phyloP scores from a whole-genome alignment of 306 rosid genomes.

The Vigna nakashimae region DNA sequence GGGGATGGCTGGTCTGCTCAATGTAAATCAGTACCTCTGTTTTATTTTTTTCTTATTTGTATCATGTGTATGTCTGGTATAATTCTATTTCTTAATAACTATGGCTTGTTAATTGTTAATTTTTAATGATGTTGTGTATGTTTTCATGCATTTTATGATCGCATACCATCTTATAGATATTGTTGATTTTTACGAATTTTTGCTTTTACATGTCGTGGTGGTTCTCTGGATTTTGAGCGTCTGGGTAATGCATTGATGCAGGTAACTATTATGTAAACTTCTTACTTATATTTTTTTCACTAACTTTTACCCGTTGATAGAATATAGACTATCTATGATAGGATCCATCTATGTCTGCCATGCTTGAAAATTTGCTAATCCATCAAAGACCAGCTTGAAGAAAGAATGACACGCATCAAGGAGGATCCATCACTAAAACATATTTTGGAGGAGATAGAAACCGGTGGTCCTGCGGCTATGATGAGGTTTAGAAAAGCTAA shows the following conservation, averaged over 20 bases:
- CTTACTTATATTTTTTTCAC: slow-evolving; percentile 18
- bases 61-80: too few species aligned
- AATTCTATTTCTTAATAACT: too few species aligned
- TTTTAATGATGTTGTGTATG: too few species aligned
- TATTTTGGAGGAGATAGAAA: slow-evolving; percentile 94
- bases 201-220: too few species aligned
- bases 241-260: slow-evolving; percentile 87
- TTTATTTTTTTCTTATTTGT: too few species aligned
- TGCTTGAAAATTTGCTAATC: slow-evolving; percentile 88
- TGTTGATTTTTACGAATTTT: too few species aligned
- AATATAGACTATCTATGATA: slow-evolving; percentile 48
- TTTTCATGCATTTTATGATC: too few species aligned
- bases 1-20: too few species aligned
- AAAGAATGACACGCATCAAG: slow-evolving; percentile 93
- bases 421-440: slow-evolving; percentile 98
- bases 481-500: slow-evolving; percentile 72
- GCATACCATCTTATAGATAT: too few species aligned
- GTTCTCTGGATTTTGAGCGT: too few species aligned
- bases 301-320: slow-evolving; percentile 25
- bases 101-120: too few species aligned
- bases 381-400: slow-evolving; percentile 91
- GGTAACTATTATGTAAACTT: slow-evolving; percentile 56
- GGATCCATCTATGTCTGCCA: slow-evolving; percentile 93
- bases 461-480: slow-evolving; percentile 97
- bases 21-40: too few species aligned